These are phyloP conservation scores for Spiraea crenata DNA, from an alignment of 331 rosid species.

Conservation along the genomic window DNA sequence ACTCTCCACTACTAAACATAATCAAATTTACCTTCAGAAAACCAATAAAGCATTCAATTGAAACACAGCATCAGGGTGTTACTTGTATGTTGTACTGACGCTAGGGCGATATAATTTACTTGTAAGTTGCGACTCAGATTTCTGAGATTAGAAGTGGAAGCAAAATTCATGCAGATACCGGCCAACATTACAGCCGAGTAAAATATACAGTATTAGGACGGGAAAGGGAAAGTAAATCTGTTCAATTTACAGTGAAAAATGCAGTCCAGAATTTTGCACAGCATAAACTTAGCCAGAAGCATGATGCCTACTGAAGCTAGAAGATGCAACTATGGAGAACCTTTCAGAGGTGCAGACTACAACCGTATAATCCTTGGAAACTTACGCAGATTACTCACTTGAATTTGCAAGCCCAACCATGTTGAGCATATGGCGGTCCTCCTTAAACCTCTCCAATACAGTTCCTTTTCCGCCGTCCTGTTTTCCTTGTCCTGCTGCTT, in stretches of 20 bases:
- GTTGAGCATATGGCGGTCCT: constrained; percentile 70
- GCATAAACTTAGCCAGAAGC: background rate
- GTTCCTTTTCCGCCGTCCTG: constrained; percentile 39
- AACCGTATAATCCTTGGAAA: background rate
- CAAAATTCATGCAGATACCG: background rate
- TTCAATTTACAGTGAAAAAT: background rate
- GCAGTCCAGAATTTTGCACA: background rate
- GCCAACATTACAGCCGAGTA: background rate
- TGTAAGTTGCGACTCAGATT: no score
- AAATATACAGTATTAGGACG: background rate
- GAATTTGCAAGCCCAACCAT: constrained; percentile 91
- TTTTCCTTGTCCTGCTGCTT: constrained; percentile 37
- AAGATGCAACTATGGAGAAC: background rate
- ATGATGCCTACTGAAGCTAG: background rate
- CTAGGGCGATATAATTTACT: no score
- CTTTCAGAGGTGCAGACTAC: background rate
- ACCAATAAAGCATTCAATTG: no score
- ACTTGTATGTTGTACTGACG: no score
- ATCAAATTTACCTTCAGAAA: no score
- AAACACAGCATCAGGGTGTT: no score
- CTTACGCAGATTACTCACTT: constrained; percentile 44
- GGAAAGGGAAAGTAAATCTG: background rate
- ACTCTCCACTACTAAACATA: no score
- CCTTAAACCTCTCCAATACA: constrained; percentile 76
- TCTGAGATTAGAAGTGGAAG: background rate